phyloP scores from a whole-genome alignment of 2,329 filamentous ascomycete genomes.

The Rutstroemia sp. region DNA sequence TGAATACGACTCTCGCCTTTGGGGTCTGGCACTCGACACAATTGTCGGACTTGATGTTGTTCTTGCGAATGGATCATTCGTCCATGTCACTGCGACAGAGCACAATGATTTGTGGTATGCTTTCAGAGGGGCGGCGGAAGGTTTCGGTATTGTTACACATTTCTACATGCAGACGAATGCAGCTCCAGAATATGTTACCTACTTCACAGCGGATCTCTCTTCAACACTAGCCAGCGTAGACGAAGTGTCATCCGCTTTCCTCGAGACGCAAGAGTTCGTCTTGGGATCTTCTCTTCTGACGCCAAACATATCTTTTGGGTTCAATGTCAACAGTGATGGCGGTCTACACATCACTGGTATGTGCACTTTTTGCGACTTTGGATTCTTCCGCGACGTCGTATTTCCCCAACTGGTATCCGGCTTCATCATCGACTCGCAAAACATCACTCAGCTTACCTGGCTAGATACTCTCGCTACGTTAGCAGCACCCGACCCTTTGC shows the following conservation, averaged over 20 bases:
- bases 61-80: slow-evolving; percentile 27
- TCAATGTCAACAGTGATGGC: slow-evolving; percentile 33
- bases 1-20: slow-evolving; percentile 2
- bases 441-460: slow-evolving; percentile 23
- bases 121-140: slow-evolving; percentile 29
- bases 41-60: slow-evolving; percentile 36
- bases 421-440: slow-evolving; percentile 25
- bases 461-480: slow-evolving; percentile 29
- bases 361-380: slow-evolving; percentile 32
- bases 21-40: slow-evolving; percentile 6
- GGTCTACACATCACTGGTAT: slow-evolving; percentile 33
- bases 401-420: slow-evolving; percentile 33
- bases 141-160: slow-evolving; percentile 31
- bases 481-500: slow-evolving; percentile 7
- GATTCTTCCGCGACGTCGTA: slow-evolving; percentile 33
- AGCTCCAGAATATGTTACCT: slow-evolving; percentile 26
- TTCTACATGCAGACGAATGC: slow-evolving; percentile 29
- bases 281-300: slow-evolving; percentile 35
- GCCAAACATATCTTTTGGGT: slow-evolving; percentile 34
- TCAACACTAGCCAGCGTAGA: slow-evolving; percentile 14
- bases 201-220: slow-evolving; percentile 18
- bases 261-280: slow-evolving; percentile 35
- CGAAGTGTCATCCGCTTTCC: slow-evolving; percentile 26
- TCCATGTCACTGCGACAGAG: slow-evolving; percentile 19
- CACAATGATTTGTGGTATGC: slow-evolving; percentile 28